phyloP scores from a whole-genome alignment of 306 rosid genomes.

The Sphenostylis stenocarpa region DNA sequence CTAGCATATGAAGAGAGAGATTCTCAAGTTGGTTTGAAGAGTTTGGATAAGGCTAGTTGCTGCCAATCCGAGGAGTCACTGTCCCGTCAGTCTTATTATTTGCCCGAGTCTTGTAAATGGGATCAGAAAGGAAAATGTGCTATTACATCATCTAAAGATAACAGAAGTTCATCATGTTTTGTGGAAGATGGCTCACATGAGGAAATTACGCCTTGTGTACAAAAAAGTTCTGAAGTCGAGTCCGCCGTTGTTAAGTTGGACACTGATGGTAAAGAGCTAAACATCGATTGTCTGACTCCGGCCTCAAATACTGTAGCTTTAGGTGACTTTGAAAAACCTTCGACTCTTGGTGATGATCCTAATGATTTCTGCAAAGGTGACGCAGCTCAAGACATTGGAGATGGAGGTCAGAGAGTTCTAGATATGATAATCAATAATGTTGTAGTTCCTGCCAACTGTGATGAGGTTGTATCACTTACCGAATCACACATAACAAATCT shows the following conservation, averaged over 20 bases:
- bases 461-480: slow-evolving; percentile 23
- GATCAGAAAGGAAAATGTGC: slow-evolving; percentile 55
- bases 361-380: slow-evolving; percentile 23
- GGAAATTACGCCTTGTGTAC: slow-evolving; percentile 25
- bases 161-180: background rate
- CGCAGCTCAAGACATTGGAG: slow-evolving; percentile 20
- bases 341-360: background rate
- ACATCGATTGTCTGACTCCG: slow-evolving; percentile 20
- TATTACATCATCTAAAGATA: slow-evolving; percentile 24
- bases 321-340: slow-evolving; percentile 25
- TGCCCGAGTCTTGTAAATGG: slow-evolving; percentile 47
- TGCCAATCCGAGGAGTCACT: slow-evolving; percentile 26
- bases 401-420: background rate
- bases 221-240: slow-evolving; percentile 10
- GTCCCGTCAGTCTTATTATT: slow-evolving; percentile 30
- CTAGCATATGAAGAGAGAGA: slow-evolving; percentile 24
- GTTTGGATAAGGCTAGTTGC: slow-evolving; percentile 28
- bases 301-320: slow-evolving; percentile 25
- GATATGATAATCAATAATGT: slow-evolving; percentile 21
- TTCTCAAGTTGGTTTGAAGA: slow-evolving; percentile 22
- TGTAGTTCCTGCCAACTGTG: slow-evolving; percentile 21
- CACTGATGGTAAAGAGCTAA: slow-evolving; percentile 28
- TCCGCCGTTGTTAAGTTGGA: slow-evolving; percentile 10
- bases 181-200: slow-evolving; percentile 23
- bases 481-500: background rate